phyloP scores from a whole-genome alignment of 2,329 filamentous ascomycete genomes.

The Amauroascus verrucosus region DNA sequence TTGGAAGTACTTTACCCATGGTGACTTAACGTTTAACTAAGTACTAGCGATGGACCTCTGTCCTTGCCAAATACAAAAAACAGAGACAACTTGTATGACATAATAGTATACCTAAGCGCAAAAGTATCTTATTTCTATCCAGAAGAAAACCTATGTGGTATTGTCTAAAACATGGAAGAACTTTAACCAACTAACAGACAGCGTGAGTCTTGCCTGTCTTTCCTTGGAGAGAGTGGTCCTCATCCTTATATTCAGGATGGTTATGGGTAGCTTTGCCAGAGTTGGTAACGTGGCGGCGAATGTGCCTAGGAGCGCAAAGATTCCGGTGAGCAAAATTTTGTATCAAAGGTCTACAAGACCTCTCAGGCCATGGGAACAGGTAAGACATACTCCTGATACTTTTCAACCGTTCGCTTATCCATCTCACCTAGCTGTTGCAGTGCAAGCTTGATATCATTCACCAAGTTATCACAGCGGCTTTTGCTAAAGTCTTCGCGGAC shows the following conservation, averaged over 20 bases:
- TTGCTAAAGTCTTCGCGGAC: slow-evolving; percentile 86
- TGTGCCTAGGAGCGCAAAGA: slow-evolving; percentile 32
- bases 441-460: slow-evolving; percentile 69
- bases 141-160: too few species aligned
- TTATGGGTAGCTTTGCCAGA: slow-evolving; percentile 46
- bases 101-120: too few species aligned
- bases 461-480: slow-evolving; percentile 66
- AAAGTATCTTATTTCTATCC: too few species aligned
- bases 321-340: too few species aligned
- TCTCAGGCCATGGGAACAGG: too few species aligned
- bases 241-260: slow-evolving; percentile 50
- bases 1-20: too few species aligned
- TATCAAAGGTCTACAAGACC: too few species aligned
- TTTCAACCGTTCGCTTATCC: slow-evolving; percentile 60
- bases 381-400: slow-evolving; percentile 52
- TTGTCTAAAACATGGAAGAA: neutral
- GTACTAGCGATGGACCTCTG: too few species aligned
- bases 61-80: too few species aligned
- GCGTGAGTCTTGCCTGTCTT: slow-evolving; percentile 86
- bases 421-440: slow-evolving; percentile 60
- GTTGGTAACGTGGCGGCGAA: slow-evolving; percentile 47
- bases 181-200: slow-evolving; percentile 51
- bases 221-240: slow-evolving; percentile 78
- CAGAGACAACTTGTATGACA: too few species aligned
- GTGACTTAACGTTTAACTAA: too few species aligned